phyloP scores from a whole-genome alignment of 2,329 filamentous ascomycete genomes.

The Periconia macrospinosa region DNA sequence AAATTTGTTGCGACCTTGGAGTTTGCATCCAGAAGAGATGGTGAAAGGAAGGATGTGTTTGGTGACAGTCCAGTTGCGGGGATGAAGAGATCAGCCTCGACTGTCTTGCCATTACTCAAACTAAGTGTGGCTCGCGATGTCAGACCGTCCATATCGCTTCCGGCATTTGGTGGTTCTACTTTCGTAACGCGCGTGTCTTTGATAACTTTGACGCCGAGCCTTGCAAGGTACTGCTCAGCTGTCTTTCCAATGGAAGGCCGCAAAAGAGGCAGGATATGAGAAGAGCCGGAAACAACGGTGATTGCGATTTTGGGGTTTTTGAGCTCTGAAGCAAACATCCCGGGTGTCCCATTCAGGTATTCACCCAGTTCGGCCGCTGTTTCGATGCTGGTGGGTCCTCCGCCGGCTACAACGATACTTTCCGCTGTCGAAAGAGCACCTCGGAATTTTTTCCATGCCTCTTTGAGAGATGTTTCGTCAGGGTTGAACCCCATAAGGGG shows the following conservation, averaged over 20 bases:
- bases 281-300: constrained; percentile 36
- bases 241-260: constrained; percentile 23
- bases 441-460: constrained; percentile 41
- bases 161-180: constrained; percentile 28
- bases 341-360: constrained; percentile 41
- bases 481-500: constrained; percentile 40
- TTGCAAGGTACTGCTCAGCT: constrained; percentile 39
- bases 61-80: constrained; percentile 37
- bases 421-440: constrained; percentile 41
- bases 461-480: constrained; percentile 34
- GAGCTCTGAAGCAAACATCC: constrained; percentile 42
- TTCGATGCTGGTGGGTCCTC: constrained; percentile 54
- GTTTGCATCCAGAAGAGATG: constrained; percentile 14
- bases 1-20: background rate
- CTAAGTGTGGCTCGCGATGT: constrained; percentile 34
- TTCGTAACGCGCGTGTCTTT: constrained; percentile 45
- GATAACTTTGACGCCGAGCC: constrained; percentile 52
- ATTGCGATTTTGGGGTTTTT: constrained; percentile 39
- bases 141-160: constrained; percentile 40
- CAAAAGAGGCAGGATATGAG: constrained; percentile 33
- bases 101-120: constrained; percentile 44
- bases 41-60: constrained; percentile 34
- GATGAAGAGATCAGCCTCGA: constrained; percentile 41
- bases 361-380: constrained; percentile 54
- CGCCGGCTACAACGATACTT: constrained; percentile 52